Base-by-base conservation (phyloP, 2,329 filamentous ascomycete species). In the Botryotinia narcissicola region DNA sequence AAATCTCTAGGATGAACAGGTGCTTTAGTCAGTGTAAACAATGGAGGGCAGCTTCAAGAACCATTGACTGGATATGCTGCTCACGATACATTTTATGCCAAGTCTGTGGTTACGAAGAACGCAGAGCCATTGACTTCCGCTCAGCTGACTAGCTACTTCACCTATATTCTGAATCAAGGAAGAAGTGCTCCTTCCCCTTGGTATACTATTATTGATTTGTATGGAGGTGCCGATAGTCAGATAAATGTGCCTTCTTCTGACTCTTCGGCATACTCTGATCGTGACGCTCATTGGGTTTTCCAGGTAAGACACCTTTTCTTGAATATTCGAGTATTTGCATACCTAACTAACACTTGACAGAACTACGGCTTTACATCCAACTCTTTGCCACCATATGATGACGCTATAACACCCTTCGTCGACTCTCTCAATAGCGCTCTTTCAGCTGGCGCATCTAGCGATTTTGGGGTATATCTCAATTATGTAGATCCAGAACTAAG, bases 1-100 rank as follows among this genome's bases (percentile, higher is more conserved):
- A 75, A 79, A n/a, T 75, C 78, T 62, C 25, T 67, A 4, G 75
- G 74, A n/a, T 74, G 75, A 20, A 76, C 76, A 4, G 64, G 71
- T 10, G 64, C 79, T 3, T 57, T 80, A 20, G 59, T 73, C 10
- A 75, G 62, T 37, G 72, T 80, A 12, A 35, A 40, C 42, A 72
- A 62, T 37, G 72, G 61, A 61, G 37, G 44, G 0, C 20, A 62
- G 6, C 35, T 75, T 6, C 9, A 59, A 6, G 14, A 63, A 18
- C 73, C 71, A n/a, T 37, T 78, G 77, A 68, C 60, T 78, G 73
- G 70, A 29, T 75, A 76, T 40, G 60, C 18, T 44, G 60, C 61
- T 20, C 73, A 75, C 62, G 74, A 75, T 29, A 76, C 73, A 10
- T 75, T 76, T 40, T 76, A 76, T 35, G 73, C 68, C 18, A 76